Base-by-base conservation (phyloP, 1,284 basidiomycete genomes). In the Mycena citricolor region DNA sequence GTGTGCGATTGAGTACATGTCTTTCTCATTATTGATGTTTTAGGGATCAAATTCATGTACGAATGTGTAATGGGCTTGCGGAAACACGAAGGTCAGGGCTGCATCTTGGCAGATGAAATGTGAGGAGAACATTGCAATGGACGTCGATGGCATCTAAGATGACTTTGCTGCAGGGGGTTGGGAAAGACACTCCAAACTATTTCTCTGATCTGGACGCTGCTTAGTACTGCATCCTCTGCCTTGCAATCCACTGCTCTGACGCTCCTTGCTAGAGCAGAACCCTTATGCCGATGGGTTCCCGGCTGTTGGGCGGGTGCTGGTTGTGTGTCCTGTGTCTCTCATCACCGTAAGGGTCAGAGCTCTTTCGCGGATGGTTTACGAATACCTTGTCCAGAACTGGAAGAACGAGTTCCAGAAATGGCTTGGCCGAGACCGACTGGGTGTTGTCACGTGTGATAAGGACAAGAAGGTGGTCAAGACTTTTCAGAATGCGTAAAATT, bases 41-140 rank as follows among this genome's bases (percentile, higher is more conserved):
- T 46, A 86, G 86, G 88, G 31, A 76, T 90, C 28, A 77, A 83
- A 61, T 99, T 99, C 64, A 74, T 99, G 72, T 99, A 99, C 62
- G 91, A 95, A 62, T 90, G 88, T 54, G 89, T 95, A 16, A 97
- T 97, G 91, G 94, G 94, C 7, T 73, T 98, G 63, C 78, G 89
- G 23, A 88, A 85, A 56, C 86, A 90, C 49, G 90, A 94, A 62
- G 86, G 86, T 6, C 78, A 91, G 55, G 97, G 97, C 1, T 95
- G 91, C 57, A 98, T 99, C 51, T 75, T 99, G 21, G 97, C 95
- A 1, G 97, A 99, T 64, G 95, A 99, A 59, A 95, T 97, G 90
- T 89, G 80, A 80, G 83, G 74, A 10, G 40, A 4, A 13, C 28
- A 16, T 44, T 47, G 29, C 28, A 37, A 19, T 17, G 39, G 32